Conservation (phyloP, 495 filamentous ascomycete genomes). For the Hyphodiscus hymeniophilus region DNA sequence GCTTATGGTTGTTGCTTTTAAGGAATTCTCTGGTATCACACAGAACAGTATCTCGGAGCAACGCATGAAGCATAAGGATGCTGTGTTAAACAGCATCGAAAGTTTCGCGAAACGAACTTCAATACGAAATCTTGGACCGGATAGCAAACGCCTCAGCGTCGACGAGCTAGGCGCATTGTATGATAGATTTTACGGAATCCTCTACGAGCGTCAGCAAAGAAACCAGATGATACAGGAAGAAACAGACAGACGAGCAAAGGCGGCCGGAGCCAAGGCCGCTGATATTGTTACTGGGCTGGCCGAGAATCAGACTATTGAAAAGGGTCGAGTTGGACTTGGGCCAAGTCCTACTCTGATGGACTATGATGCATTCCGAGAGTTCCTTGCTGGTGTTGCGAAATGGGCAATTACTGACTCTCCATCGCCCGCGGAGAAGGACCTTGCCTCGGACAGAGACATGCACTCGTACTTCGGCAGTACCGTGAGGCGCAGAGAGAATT, state of each 20-base stretch:
- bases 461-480: conserved; percentile 48
- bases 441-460: conserved; percentile 22
- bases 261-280: conserved; percentile 45
- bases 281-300: conserved; percentile 33
- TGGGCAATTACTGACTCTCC: conserved; percentile 87
- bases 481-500: conserved; percentile 36
- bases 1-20: conserved; percentile 97
- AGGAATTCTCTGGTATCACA: conserved; percentile 92
- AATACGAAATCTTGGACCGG: conserved; percentile 89
- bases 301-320: conserved; percentile 46
- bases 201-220: conserved; percentile 86
- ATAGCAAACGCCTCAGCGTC: conserved; percentile 78
- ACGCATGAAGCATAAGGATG: conserved; percentile 84
- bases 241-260: conserved; percentile 53
- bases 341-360: conserved; percentile 89
- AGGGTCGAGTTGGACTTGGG: conserved; percentile 81
- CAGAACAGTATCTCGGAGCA: conserved; percentile 85
- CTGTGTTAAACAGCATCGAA: conserved; percentile 88
- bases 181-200: conserved; percentile 80
- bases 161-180: conserved; percentile 86
- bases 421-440: conserved; percentile 46
- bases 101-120: conserved; percentile 95
- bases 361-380: conserved; percentile 90
- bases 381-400: conserved; percentile 76
- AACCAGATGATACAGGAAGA: conserved; percentile 71